A percentile compares a stretch with the other conserved stretches of the same genome.
Conservation (phyloP, 2,329 filamentous ascomycete genomes). For the Xylariaceae sp. region DNA sequence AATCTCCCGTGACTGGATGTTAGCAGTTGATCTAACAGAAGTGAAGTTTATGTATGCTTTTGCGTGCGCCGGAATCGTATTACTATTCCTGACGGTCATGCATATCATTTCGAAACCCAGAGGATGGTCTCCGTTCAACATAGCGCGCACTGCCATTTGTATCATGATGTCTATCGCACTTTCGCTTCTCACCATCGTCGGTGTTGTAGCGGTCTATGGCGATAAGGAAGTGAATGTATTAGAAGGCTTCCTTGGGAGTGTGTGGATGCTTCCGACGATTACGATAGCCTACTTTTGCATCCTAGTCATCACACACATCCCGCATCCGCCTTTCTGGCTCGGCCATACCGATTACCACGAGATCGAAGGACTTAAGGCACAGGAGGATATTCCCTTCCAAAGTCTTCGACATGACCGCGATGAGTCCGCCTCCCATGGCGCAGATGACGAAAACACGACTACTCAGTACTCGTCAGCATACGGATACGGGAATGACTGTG, state of each 20-base stretch:
- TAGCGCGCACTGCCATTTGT: slow-evolving; percentile 20
- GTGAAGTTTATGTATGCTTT: slow-evolving; percentile 23
- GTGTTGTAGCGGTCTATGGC: background rate
- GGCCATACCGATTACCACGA: slow-evolving; percentile 7
- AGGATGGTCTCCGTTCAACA: slow-evolving; percentile 27
- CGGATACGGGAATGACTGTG: too few species aligned
- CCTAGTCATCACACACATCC: slow-evolving; percentile 18
- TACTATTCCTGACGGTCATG: slow-evolving; percentile 25
- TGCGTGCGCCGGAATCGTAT: slow-evolving; percentile 22
- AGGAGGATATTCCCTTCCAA: background rate
- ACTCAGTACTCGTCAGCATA: too few species aligned
- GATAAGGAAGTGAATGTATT: slow-evolving; percentile 2
- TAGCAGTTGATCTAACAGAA: too few species aligned
- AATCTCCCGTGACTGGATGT: too few species aligned
- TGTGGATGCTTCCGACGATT: slow-evolving; percentile 25
- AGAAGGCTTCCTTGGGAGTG: too few species aligned
- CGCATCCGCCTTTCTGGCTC: slow-evolving; percentile 13
- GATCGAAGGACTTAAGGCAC: background rate
- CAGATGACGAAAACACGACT: too few species aligned
- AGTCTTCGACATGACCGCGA: background rate
- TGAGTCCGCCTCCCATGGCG: too few species aligned
- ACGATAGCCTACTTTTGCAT: slow-evolving; percentile 21
- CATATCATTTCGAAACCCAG: slow-evolving; percentile 24
- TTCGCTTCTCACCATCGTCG: slow-evolving; percentile 17
- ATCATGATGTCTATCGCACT: slow-evolving; percentile 18